Conservation (phyloP, 768 basidiomycete species). For the Favolaschia claudopus region DNA sequence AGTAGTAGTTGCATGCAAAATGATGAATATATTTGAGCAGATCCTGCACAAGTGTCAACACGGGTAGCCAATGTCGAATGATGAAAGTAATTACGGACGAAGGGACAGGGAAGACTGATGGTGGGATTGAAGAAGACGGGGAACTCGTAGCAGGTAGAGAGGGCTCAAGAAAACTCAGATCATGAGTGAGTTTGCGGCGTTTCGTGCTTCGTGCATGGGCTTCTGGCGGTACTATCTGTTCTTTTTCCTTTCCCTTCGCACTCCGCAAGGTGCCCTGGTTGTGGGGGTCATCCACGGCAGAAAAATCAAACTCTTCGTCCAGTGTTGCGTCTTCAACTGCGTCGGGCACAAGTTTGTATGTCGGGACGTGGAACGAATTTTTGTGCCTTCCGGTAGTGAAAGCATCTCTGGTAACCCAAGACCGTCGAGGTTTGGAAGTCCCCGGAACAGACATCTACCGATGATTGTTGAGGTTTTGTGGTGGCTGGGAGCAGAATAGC, state of each 20-base stretch:
- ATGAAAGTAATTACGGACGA: constrained; percentile 21
- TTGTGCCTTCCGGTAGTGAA: no score
- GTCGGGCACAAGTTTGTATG: background rate
- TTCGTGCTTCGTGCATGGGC: background rate
- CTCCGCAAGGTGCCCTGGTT: background rate
- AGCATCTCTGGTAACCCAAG: background rate
- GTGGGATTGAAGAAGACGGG: background rate
- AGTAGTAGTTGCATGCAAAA: constrained; percentile 61
- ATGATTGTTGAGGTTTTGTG: no score
- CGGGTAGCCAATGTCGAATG: background rate
- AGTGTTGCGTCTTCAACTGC: background rate
- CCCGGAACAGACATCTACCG: no score
- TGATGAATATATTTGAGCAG: constrained; percentile 58
- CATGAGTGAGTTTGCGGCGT: constrained; percentile 15
- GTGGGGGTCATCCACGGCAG: background rate
- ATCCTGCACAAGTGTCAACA: constrained; percentile 42
- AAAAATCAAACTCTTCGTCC: constrained; percentile 6
- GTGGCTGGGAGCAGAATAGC: no score
- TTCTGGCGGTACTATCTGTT: background rate
- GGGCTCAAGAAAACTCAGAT: constrained; percentile 17
- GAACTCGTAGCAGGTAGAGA: background rate
- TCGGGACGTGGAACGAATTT: no score
- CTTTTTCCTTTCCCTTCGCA: constrained; percentile 10
- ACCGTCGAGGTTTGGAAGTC: no score
- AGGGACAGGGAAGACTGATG: constrained; percentile 15